phyloP scores from a whole-genome alignment of 1,139 yeast species.

The Geotrichum australiense region DNA sequence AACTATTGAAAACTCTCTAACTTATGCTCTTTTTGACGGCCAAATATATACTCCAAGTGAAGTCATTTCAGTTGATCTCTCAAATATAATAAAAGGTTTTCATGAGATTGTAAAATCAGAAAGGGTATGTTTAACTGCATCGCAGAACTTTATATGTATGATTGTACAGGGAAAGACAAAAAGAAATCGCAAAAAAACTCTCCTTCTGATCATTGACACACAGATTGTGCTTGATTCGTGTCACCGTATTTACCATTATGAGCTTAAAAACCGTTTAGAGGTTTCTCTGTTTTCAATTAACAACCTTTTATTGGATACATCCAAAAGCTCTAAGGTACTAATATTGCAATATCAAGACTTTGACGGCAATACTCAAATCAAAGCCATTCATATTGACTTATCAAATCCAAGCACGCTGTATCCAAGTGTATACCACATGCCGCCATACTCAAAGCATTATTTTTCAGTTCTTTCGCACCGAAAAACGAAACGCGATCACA shows the following conservation, averaged over 20 bases:
- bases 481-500: background rate
- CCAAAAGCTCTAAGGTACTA: background rate
- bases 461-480: slow-evolving; percentile 1
- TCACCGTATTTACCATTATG: slow-evolving; percentile 4
- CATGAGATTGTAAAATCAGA: slow-evolving; percentile 1
- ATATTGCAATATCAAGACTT: slow-evolving; percentile 9
- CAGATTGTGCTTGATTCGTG: background rate
- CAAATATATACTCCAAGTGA: background rate
- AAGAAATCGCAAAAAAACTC: background rate
- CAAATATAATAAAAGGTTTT: background rate
- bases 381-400: slow-evolving; percentile 6
- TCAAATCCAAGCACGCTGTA: background rate
- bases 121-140: slow-evolving; percentile 2
- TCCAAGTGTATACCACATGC: slow-evolving; percentile 3
- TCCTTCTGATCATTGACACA: slow-evolving; percentile 5
- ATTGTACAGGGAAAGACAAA: slow-evolving; percentile 9
- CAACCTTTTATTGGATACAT: background rate
- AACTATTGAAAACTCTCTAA: slow-evolving; percentile 16
- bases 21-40: background rate
- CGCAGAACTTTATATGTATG: background rate
- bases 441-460: slow-evolving; percentile 4
- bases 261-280: slow-evolving; percentile 4
- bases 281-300: slow-evolving; percentile 5
- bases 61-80: slow-evolving; percentile 3
- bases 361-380: slow-evolving; percentile 7